A percentile compares a stretch with the other conserved stretches of the same genome.
phyloP scores from a whole-genome alignment of 148 eudicot species.

The Vaccinium macrocarpon region DNA sequence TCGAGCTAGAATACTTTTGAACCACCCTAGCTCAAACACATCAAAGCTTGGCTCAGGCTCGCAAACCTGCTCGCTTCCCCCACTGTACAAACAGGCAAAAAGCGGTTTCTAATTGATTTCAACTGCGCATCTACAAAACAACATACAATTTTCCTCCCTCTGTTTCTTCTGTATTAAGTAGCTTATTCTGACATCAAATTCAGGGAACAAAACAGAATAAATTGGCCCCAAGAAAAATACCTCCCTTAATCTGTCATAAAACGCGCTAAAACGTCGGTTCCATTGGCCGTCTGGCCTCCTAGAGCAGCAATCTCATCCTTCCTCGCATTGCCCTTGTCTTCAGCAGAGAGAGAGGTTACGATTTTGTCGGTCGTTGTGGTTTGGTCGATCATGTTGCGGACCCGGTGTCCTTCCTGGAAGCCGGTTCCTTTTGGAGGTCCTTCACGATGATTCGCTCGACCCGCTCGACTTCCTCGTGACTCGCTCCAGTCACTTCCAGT shows the following conservation, averaged over 20 bases:
- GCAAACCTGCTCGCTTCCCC: not conserved
- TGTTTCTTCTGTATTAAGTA: not conserved
- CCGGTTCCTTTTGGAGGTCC: conserved; percentile 86
- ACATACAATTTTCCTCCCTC: not conserved
- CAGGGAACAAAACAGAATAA: not conserved
- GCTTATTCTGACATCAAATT: not conserved
- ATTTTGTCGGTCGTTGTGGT: conserved; percentile 63
- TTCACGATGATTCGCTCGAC: conserved; percentile 72
- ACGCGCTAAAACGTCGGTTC: conserved; percentile 89
- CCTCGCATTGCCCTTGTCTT: conserved; percentile 77
- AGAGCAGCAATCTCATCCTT: conserved; percentile 98
- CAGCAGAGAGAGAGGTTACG: conserved; percentile 51
- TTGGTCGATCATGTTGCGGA: conserved; percentile 78
- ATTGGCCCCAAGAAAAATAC: conserved; percentile 24
- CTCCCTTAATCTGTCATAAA: conserved; percentile 94
- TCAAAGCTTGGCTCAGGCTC: too few relatives aligned
- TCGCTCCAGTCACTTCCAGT: conserved; percentile 73
- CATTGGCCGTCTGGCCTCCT: conserved; percentile 82
- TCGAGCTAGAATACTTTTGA: too few relatives aligned
- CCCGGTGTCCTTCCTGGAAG: conserved; percentile 60
- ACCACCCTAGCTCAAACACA: too few relatives aligned
- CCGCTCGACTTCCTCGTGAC: conserved; percentile 92
- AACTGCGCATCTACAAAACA: conserved; percentile 12
- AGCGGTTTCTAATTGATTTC: not conserved
- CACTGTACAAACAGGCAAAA: not conserved